Base-by-base conservation (phyloP, 1,284 basidiomycete species). In the Kwoniella shivajii region DNA sequence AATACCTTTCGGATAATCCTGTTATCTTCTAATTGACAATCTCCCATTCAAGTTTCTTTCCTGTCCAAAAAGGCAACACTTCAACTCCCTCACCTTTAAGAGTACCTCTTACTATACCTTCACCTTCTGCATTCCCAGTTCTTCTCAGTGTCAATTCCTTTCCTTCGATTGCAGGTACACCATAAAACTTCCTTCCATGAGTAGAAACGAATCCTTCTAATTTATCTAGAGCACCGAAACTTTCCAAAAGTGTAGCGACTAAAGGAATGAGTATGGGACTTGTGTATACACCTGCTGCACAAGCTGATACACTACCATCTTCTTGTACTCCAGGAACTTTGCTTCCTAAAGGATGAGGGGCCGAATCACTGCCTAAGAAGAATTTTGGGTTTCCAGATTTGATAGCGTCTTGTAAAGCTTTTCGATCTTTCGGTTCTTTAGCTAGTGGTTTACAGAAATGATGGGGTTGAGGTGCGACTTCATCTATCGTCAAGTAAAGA, bases 401-500 rank as follows among this genome's bases (percentile, higher is more conserved):
- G 53, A 99, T 85, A 36, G 94, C 86, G 22, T 89, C 84, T 54
- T 87, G 85, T 53, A 99, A 80, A 10, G 96, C 94, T 65, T 85
- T 78, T 27, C 95, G 83, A 76, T 99, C 96, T 64, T 90, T 88
- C 4, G 94, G 94, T 70, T 86, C 93, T 79, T 99, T 99, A 27
- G 96, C 95, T 22, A 99, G 90, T 0, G 96, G 96, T 79, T 99
- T 99, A 83, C 96, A 99, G 77, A 90, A 99, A 75, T 97, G 86
- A 83, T 91, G 91, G 0, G 91, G 86, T 78, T 98, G 93, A 6
- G 94, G 92, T 1, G 94, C 94, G 87, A 95, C 98, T 70, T 96
- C 90, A 77, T 99, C 96, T 7, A 99, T 92, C 1, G 90, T 95
- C 54, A 99, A 83, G 37, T 86, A 87, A 36, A 99, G 85, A 75